Conservation (phyloP, 192 early-diverging fungal species). For the Entomortierella chlamydospora region DNA sequence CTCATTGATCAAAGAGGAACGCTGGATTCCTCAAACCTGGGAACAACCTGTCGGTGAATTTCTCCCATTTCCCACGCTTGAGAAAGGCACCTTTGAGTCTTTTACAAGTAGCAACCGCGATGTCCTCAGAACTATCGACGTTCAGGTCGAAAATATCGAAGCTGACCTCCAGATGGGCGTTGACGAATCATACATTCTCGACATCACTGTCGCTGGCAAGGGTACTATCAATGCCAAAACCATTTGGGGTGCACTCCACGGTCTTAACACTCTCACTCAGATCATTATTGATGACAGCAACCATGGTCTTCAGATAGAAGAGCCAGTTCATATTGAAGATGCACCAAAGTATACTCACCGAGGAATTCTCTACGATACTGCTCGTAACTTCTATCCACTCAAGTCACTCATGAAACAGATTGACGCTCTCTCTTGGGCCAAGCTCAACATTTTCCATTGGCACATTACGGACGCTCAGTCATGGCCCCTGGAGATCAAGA, state of each 20-base stretch:
- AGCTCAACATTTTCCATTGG: conserved; percentile 85
- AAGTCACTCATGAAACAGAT: conserved; percentile 67
- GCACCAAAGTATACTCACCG: conserved; percentile 75
- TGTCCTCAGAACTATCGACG: conserved; percentile 49
- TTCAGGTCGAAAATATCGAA: conserved; percentile 60
- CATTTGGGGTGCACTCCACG: conserved; percentile 77
- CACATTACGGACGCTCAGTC: conserved; percentile 77
- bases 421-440: conserved; percentile 77
- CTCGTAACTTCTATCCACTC: conserved; percentile 75
- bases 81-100: background rate
- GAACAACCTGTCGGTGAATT: conserved; percentile 43
- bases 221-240: conserved; percentile 69
- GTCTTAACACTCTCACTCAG: conserved; percentile 79
- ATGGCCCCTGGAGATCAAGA: conserved; percentile 76
- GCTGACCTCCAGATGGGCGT: conserved; percentile 66
- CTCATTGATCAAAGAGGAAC: conserved; percentile 60
- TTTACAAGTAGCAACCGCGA: conserved; percentile 1
- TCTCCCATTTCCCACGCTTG: conserved; percentile 45
- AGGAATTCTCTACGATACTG: conserved; percentile 75
- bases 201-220: conserved; percentile 63
- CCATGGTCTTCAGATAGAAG: conserved; percentile 57
- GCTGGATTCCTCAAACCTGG: conserved; percentile 58
- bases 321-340: conserved; percentile 72
- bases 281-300: conserved; percentile 62
- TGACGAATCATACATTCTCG: conserved; percentile 80